phyloP scores from a whole-genome alignment of 179 eudicot genomes.

The Nepenthes alata region DNA sequence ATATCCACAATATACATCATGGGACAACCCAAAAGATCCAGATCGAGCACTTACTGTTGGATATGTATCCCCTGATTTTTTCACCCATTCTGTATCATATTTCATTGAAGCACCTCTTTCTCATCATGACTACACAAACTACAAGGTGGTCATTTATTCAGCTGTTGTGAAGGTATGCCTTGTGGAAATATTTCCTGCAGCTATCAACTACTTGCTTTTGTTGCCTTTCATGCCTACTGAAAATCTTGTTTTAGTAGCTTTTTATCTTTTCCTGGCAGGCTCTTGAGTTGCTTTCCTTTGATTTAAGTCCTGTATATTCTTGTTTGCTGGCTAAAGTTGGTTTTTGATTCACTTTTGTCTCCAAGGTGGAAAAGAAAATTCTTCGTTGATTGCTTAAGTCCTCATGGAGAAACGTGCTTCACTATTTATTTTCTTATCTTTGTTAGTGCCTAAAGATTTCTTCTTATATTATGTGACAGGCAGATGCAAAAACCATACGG shows the following conservation, averaged over 20 bases:
- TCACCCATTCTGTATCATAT: constrained; percentile 97
- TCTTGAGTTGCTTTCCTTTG: neutral
- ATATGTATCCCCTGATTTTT: constrained; percentile 98
- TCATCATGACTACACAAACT: constrained; percentile 64
- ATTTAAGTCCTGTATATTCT: neutral
- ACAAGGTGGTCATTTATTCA: constrained; percentile 86
- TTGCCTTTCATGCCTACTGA: neutral
- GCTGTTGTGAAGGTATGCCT: constrained; percentile 85
- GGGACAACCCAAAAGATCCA: constrained; percentile 85
- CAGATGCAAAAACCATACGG: constrained; percentile 86
- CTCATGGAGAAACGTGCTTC: constrained; percentile 1
- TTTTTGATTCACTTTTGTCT: neutral
- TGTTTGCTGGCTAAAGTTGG: neutral
- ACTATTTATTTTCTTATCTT: neutral
- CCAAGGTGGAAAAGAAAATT: neutral
- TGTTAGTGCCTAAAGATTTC: constrained; percentile 1
- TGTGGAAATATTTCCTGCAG: neutral
- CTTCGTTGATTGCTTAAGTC: too few relatives aligned
- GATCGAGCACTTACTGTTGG: constrained; percentile 82
- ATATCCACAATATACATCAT: constrained; percentile 69
- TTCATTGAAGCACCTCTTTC: constrained; percentile 90
- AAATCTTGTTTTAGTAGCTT: too few relatives aligned
- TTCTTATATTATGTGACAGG: constrained; percentile 41
- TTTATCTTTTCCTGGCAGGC: too few relatives aligned
- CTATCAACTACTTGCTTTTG: neutral